Evolutionary conservation across 2,329 filamentous ascomycete species (phyloP).

Genomic region (Fusarium sp.): DNA sequence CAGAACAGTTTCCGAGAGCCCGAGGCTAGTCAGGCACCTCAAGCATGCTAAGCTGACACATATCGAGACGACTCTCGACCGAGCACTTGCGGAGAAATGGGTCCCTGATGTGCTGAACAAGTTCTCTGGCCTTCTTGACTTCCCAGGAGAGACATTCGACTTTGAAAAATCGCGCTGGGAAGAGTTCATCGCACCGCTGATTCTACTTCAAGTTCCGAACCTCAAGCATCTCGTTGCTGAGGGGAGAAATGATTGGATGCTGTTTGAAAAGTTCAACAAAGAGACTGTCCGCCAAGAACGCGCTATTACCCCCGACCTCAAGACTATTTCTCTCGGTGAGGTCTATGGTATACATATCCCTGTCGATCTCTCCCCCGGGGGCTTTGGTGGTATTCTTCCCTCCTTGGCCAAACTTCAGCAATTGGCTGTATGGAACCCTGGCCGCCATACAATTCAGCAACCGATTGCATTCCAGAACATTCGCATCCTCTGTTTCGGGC

Average conservation of each 20-base stretch:
- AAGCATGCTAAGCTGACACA: background rate
- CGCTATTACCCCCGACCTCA: background rate
- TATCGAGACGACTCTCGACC: background rate
- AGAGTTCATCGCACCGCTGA: background rate
- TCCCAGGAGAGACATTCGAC: background rate
- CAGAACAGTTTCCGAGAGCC: background rate
- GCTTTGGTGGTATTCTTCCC: background rate
- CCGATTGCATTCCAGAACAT: background rate
- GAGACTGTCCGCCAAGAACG: background rate
- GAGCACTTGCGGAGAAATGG: background rate
- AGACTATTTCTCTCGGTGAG: background rate
- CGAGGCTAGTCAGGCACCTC: background rate
- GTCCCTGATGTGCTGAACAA: background rate
- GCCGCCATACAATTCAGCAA: background rate
- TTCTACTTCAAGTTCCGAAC: background rate
- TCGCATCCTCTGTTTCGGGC: background rate
- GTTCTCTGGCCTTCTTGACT: background rate
- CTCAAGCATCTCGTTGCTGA: background rate
- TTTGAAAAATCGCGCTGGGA: background rate
- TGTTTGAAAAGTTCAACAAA: background rate
- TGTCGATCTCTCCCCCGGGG: background rate
- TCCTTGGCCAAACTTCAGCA: background rate
- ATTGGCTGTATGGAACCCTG: too few relatives aligned
- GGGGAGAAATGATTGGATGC: background rate
- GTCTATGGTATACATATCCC: too few relatives aligned